Evolutionary conservation across 257 asterid genomes (phyloP).

Genomic region (Solanum sejunctum): DNA sequence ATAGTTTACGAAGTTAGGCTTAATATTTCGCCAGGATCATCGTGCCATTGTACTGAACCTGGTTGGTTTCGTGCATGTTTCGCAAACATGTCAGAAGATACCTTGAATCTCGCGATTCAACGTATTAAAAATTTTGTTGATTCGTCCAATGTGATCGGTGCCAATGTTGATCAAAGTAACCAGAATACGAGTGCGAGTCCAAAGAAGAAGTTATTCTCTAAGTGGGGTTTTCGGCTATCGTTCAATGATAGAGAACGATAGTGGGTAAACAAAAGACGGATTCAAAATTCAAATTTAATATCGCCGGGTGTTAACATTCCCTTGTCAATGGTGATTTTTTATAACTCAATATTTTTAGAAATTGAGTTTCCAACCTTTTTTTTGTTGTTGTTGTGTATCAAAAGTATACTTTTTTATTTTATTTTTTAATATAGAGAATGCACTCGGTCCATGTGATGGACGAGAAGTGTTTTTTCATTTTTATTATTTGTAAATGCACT

Average conservation of each 20-base stretch:
- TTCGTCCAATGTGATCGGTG: background rate
- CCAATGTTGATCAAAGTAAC: background rate
- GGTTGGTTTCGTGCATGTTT: conserved; percentile 2
- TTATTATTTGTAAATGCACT: background rate
- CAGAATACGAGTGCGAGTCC: background rate
- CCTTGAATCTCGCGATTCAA: background rate
- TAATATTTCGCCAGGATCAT: background rate
- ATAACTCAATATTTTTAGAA: background rate
- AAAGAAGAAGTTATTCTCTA: background rate
- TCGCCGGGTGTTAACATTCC: background rate
- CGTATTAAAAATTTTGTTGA: background rate
- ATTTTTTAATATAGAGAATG: background rate
- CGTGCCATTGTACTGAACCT: conserved; percentile 2
- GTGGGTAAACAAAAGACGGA: background rate
- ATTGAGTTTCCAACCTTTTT: background rate
- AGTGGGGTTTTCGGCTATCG: conserved; percentile 1
- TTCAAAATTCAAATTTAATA: background rate
- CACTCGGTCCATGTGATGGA: conserved; percentile 1
- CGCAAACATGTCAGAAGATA: background rate
- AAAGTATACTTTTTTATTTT: background rate
- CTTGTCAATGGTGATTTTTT: background rate
- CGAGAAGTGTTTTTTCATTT: background rate
- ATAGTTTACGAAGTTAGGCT: background rate
- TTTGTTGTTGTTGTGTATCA: background rate
- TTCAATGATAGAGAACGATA: background rate